phyloP scores from a whole-genome alignment of 805 yeast species.

The Komagataella ulmi region DNA sequence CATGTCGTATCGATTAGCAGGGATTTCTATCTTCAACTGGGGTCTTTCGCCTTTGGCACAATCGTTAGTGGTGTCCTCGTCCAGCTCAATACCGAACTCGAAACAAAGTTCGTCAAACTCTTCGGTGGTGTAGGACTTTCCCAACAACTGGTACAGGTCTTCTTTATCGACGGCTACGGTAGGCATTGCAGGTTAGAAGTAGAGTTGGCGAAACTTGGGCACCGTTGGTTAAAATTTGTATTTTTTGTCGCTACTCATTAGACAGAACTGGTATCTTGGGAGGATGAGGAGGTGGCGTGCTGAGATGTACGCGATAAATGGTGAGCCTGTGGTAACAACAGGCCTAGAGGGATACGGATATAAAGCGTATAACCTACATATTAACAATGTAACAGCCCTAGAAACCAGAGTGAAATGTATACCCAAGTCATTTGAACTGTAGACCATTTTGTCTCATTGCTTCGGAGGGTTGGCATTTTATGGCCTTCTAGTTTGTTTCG shows the following conservation, averaged over 20 bases:
- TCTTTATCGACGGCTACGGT: slow-evolving; percentile 91
- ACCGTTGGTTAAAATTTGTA: neutral
- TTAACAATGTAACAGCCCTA: neutral
- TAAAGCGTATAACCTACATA: neutral
- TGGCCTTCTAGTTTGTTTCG: neutral
- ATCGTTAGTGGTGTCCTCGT: slow-evolving; percentile 87
- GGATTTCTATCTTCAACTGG: slow-evolving; percentile 92
- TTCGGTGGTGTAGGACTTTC: slow-evolving; percentile 55
- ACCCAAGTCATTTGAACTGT: neutral
- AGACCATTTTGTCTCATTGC: neutral
- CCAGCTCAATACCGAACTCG: slow-evolving; percentile 94
- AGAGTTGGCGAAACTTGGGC: neutral
- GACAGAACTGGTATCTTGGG: neutral
- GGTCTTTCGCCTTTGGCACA: slow-evolving; percentile 77
- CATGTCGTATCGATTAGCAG: slow-evolving; percentile 98
- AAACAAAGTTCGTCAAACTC: slow-evolving; percentile 97
- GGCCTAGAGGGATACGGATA: neutral
- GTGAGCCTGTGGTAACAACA: neutral
- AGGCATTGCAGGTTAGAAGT: slow-evolving; percentile 50
- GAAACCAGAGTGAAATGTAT: neutral
- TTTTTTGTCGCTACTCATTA: neutral
- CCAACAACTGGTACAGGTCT: slow-evolving; percentile 77
- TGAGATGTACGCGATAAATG: neutral
- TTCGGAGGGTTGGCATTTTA: neutral
- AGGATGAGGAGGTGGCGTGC: neutral